Evolutionary conservation across 2,329 filamentous ascomycete genomes (phyloP), one percentile per base, ranked within the genome.

Genomic region (Penicillium decumbens): DNA sequence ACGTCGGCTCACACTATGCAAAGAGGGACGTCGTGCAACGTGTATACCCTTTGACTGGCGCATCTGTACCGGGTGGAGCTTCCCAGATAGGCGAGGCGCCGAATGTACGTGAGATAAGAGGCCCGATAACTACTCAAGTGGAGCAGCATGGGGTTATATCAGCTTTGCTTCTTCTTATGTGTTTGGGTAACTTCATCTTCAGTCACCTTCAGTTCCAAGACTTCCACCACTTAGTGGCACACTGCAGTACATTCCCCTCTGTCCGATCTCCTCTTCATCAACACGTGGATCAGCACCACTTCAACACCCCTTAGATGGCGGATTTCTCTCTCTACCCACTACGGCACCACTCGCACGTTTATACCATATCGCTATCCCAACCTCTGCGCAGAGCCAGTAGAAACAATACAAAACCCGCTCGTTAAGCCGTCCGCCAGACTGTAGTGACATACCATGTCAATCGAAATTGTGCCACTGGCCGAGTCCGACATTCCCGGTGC

Each of bases 401-500:
- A 58, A 59, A 53, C 61, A 60, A 49, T 53, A 52, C 50, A 51
- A 53, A 58, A 56, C 46, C 43, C n/a, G 45, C 53, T 37, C 55
- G 54, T 43, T 58, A 44, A 59, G 40, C 41, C 25, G 38, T 42
- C 25, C 32, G 44, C 28, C 38, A 55, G 50, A 49, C 40, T 43
- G 53, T 61, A 61, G 58, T 54, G 47, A 50, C 37, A 32, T 42
- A 63, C 35, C 38, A 80, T 80, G 78, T 59, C 70, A 4, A 77
- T 86, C 62, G 65, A 78, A 53, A 77, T 87, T 49, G 70, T 75
- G 4, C 75, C 72, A 7, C 76, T 87, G 59, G 75, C 74, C 1
- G 74, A 80, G 56, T 62, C 66, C 42, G 84, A 87, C 57, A 85
- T 87, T 45, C 77, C 82, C 24, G 80, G 78, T 6, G 82, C 81